A percentile compares a stretch with the other conserved stretches of the same genome.
phyloP scores from a whole-genome alignment of 805 yeast species.

The Barnettozyma sucrosica region DNA sequence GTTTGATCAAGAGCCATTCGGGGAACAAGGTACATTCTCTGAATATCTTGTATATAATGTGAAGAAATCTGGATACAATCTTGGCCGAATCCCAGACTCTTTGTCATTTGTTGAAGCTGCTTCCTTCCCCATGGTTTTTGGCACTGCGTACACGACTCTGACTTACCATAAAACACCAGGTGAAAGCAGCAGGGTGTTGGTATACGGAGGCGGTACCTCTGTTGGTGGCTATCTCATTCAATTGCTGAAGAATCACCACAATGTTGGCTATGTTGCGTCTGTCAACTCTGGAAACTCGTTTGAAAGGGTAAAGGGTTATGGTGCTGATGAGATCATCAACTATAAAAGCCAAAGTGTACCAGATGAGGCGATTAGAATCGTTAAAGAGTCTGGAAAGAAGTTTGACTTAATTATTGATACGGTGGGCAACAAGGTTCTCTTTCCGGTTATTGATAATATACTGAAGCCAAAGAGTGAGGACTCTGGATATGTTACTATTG shows the following conservation, averaged over 20 bases:
- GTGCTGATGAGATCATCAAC: slow-evolving; percentile 59
- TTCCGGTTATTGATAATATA: slow-evolving; percentile 34
- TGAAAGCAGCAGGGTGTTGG: slow-evolving; percentile 43
- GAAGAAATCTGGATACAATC: slow-evolving; percentile 15
- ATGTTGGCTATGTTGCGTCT: slow-evolving; percentile 48
- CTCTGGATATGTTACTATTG: slow-evolving; percentile 46
- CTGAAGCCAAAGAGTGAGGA: slow-evolving; percentile 43
- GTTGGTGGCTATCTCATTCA: slow-evolving; percentile 57
- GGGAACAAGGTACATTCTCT: slow-evolving; percentile 36
- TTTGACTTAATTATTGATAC: slow-evolving; percentile 64
- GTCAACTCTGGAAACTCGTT: slow-evolving; percentile 48
- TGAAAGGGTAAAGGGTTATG: slow-evolving; percentile 38
- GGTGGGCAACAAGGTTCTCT: slow-evolving; percentile 51
- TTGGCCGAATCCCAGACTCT: slow-evolving; percentile 36
- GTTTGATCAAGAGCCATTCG: slow-evolving; percentile 17
- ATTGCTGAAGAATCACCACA: slow-evolving; percentile 43
- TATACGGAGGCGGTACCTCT: slow-evolving; percentile 70
- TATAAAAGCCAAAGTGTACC: slow-evolving; percentile 43
- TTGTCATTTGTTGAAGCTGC: slow-evolving; percentile 48
- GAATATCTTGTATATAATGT: slow-evolving; percentile 33
- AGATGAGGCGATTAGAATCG: slow-evolving; percentile 28
- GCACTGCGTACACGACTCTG: slow-evolving; percentile 50
- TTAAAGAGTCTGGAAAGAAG: slow-evolving; percentile 29
- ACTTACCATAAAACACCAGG: slow-evolving; percentile 31
- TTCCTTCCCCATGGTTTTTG: slow-evolving; percentile 56